Conservation (phyloP, 306 rosid species). For the Prosopis cineraria region DNA sequence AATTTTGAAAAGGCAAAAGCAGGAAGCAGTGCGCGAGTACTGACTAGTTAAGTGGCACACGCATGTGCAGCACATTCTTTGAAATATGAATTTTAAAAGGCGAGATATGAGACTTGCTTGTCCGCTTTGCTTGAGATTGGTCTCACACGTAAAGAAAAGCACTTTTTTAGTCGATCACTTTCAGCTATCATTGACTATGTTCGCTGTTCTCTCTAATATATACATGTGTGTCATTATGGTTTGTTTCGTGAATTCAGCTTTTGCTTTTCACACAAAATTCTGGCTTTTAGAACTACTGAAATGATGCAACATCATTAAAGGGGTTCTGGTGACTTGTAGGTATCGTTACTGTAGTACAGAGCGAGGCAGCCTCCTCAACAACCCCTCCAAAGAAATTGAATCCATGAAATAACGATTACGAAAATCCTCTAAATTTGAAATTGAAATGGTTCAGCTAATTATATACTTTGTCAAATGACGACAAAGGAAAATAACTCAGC, state of each 20-base stretch:
- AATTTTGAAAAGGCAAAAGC: constrained; percentile 1
- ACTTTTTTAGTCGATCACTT: constrained; percentile 42
- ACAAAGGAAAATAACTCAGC: neutral
- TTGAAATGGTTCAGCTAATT: neutral
- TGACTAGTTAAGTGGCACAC: constrained; percentile 16
- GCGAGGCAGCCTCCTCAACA: neutral
- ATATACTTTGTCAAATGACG: neutral
- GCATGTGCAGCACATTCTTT: constrained; percentile 47
- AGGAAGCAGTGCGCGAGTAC: neutral
- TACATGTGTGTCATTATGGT: neutral
- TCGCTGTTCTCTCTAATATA: neutral
- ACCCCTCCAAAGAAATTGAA: neutral
- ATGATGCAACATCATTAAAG: constrained; percentile 54
- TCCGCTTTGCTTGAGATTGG: constrained; percentile 48
- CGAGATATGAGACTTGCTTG: constrained; percentile 30
- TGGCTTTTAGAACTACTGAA: constrained; percentile 44
- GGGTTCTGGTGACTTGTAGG: constrained; percentile 11
- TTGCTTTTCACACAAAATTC: constrained; percentile 51
- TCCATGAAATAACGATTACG: neutral
- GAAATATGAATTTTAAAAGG: constrained; percentile 28
- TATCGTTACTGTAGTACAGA: neutral
- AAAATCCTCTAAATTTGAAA: neutral
- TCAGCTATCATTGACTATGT: constrained; percentile 53
- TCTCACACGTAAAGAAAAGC: constrained; percentile 40
- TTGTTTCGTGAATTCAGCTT: constrained; percentile 36